A percentile compares a stretch with the other conserved stretches of the same genome.
phyloP scores from a whole-genome alignment of 2,329 filamentous ascomycete species.

The Ceratocystis colombiana region DNA sequence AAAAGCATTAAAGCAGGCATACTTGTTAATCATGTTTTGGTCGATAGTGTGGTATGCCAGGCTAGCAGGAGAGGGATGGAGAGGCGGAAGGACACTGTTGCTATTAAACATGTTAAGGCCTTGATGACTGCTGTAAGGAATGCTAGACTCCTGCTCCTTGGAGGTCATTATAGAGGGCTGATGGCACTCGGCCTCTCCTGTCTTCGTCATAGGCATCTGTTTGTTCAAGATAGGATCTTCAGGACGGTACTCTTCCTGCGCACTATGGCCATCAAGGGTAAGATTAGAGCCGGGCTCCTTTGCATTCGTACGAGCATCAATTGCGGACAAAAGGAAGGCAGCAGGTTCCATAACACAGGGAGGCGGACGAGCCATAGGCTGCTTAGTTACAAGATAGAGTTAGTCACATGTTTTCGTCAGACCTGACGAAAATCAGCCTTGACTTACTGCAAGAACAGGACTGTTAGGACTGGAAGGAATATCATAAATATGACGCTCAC shows the following conservation, averaged over 20 bases:
- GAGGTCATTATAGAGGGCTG: conserved; percentile 2
- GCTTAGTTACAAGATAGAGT: background rate
- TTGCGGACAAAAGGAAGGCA: background rate
- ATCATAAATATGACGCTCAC: conserved; percentile 48
- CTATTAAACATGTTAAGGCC: background rate
- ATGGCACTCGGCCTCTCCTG: background rate
- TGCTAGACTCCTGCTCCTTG: background rate
- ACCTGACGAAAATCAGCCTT: background rate
- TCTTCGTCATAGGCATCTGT: conserved; percentile 1
- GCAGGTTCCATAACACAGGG: background rate
- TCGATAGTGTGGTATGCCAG: conserved; percentile 3
- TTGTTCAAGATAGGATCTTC: background rate
- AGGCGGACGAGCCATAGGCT: background rate
- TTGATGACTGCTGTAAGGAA: background rate
- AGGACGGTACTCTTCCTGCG: background rate
- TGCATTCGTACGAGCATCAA: background rate
- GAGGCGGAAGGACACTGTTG: conserved; percentile 7
- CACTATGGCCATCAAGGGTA: background rate
- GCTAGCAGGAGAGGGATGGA: background rate
- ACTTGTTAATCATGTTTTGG: conserved; percentile 21
- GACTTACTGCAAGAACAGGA: conserved; percentile 16
- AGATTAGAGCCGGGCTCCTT: background rate
- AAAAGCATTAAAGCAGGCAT: background rate
- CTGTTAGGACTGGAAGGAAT: conserved; percentile 37
- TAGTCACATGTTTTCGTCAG: background rate